Conservation (phyloP, 2,329 filamentous ascomycete species). For the Thermothelomyces thermophilus region DNA sequence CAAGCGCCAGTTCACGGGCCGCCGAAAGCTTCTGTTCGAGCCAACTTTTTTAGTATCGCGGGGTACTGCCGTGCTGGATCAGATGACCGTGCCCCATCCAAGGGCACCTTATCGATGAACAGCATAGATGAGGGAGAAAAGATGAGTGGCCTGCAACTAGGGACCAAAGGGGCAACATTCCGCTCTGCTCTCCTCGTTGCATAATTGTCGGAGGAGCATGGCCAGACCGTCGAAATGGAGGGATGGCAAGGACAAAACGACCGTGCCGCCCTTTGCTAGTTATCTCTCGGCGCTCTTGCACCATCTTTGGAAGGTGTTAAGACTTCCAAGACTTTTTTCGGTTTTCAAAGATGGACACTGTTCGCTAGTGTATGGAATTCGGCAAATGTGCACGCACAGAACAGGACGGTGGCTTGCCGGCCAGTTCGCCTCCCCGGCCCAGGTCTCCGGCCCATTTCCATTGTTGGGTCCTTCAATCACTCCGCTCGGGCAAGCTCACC, state of each 20-base stretch:
- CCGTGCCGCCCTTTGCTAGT: conserved; percentile 4
- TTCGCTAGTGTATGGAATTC: background rate
- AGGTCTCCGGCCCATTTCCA: background rate
- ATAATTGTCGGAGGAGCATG: background rate
- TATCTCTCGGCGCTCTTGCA: conserved; percentile 20
- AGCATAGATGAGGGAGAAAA: too few species aligned
- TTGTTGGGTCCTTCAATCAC: too few species aligned
- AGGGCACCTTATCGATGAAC: too few species aligned
- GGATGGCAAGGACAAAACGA: conserved; percentile 1
- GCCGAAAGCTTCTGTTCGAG: conserved; percentile 10
- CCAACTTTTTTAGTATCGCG: too few species aligned
- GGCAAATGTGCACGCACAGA: background rate
- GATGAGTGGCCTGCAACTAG: too few species aligned
- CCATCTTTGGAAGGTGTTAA: conserved; percentile 21
- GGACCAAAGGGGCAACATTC: too few species aligned
- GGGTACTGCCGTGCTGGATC: too few species aligned
- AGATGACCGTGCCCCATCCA: background rate
- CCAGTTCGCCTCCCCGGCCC: background rate
- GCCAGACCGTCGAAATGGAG: background rate
- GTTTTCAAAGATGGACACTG: conserved; percentile 17
- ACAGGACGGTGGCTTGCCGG: background rate
- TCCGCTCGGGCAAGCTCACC: too few species aligned
- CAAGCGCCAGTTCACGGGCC: conserved; percentile 6
- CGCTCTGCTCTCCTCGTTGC: background rate
- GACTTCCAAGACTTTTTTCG: conserved; percentile 10